Evolutionary conservation across 2,329 filamentous ascomycete species (phyloP).

Genomic region (Claviceps purpurea): DNA sequence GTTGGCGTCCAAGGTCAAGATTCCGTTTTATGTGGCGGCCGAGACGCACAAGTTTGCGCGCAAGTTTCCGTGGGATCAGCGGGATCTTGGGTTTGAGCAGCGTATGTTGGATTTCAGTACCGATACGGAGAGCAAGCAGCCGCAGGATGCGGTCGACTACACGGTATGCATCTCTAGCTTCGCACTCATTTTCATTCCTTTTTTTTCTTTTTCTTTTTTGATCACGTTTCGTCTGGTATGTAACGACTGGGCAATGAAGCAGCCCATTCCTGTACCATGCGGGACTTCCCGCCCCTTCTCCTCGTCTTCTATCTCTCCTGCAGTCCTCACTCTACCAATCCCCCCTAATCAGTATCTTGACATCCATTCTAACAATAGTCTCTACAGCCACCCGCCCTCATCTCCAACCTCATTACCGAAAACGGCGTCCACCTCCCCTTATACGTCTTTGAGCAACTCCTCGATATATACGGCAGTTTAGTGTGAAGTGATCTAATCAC

Average conservation of each 20-base stretch:
- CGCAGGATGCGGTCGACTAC: slow-evolving; percentile 52
- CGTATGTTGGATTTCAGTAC: slow-evolving; percentile 61
- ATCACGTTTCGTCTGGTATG: no score
- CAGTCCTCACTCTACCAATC: no score
- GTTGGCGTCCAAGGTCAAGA: slow-evolving; percentile 51
- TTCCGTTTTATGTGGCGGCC: slow-evolving; percentile 82
- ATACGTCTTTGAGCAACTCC: slow-evolving; percentile 57
- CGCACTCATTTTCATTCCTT: not conserved
- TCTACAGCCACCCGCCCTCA: slow-evolving; percentile 48
- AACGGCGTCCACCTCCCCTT: slow-evolving; percentile 57
- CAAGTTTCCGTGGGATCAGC: slow-evolving; percentile 70
- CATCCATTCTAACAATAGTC: not conserved
- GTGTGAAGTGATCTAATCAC: not conserved
- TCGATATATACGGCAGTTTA: slow-evolving; percentile 43
- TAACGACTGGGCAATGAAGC: not conserved
- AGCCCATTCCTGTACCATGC: no score
- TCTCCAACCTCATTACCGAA: slow-evolving; percentile 64
- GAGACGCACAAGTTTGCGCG: slow-evolving; percentile 97
- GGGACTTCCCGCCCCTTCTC: no score
- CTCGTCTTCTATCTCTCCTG: no score
- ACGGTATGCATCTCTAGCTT: slow-evolving; percentile 37
- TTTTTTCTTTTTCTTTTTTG: not conserved
- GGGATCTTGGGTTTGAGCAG: slow-evolving; percentile 68
- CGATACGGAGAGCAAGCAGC: slow-evolving; percentile 29
- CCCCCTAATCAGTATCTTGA: no score